Evolutionary conservation across 2,329 filamentous ascomycete genomes (phyloP).

Genomic region (Apiospora phragmitis): DNA sequence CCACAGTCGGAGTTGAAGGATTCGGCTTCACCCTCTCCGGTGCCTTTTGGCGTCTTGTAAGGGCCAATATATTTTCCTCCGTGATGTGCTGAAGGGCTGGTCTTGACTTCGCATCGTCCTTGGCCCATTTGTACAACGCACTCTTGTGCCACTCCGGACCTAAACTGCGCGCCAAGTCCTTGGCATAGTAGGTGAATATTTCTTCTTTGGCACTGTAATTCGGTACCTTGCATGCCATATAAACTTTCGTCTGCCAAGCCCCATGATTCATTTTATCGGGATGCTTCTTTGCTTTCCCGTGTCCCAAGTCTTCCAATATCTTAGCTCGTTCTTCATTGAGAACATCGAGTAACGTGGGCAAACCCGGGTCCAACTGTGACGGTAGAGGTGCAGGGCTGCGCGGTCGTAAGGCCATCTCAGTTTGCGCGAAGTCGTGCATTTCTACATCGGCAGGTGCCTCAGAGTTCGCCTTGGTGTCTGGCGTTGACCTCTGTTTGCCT

Average conservation of each 20-base stretch:
- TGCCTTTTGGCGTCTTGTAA: slow-evolving; percentile 28
- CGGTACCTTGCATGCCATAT: slow-evolving; percentile 42
- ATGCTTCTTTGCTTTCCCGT: slow-evolving; percentile 30
- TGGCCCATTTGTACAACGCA: slow-evolving; percentile 30
- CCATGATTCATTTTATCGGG: slow-evolving; percentile 27
- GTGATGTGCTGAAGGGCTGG: slow-evolving; percentile 26
- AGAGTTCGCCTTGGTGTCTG: background rate
- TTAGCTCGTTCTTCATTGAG: slow-evolving; percentile 27
- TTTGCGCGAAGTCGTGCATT: slow-evolving; percentile 13
- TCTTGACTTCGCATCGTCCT: slow-evolving; percentile 27
- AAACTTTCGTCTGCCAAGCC: slow-evolving; percentile 32
- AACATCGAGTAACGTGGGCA: slow-evolving; percentile 21
- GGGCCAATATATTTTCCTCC: slow-evolving; percentile 25
- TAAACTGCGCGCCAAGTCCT: slow-evolving; percentile 33
- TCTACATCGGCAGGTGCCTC: slow-evolving; percentile 9
- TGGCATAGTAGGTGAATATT: slow-evolving; percentile 46
- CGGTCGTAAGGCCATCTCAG: slow-evolving; percentile 7
- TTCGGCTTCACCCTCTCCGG: slow-evolving; percentile 17
- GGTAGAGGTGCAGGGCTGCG: background rate
- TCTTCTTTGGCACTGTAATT: slow-evolving; percentile 37
- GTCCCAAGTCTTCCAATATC: slow-evolving; percentile 26
- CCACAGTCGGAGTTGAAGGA: slow-evolving; percentile 18
- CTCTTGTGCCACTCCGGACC: slow-evolving; percentile 32
- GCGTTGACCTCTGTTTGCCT: background rate
- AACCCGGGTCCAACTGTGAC: slow-evolving; percentile 11